Evolutionary conservation across 768 basidiomycete genomes (phyloP).

Genomic region (Gyrodon lividus): DNA sequence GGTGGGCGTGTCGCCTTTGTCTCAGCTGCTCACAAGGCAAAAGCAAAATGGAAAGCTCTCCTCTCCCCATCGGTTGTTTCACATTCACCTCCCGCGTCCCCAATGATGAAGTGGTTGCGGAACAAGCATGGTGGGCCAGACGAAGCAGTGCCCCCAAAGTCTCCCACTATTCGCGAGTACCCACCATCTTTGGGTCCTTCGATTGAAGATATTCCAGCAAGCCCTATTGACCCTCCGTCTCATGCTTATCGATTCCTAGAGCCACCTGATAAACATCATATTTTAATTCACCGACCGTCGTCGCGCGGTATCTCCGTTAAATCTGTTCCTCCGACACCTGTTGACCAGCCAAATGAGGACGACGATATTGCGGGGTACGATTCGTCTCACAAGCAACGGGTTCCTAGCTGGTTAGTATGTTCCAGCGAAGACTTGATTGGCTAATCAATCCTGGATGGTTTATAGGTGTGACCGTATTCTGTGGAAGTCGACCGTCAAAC

Average conservation of each 20-base stretch:
- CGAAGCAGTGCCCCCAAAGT: conserved; percentile 11
- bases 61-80: conserved; percentile 36
- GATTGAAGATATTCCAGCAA: conserved; percentile 23
- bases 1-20: conserved; percentile 39
- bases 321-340: conserved; percentile 28
- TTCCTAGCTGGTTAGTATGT: conserved; percentile 72
- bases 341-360: conserved; percentile 39
- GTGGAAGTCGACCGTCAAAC: conserved; percentile 70
- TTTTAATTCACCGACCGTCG: conserved; percentile 23
- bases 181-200: conserved; percentile 26
- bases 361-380: conserved; percentile 73
- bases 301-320: conserved; percentile 31
- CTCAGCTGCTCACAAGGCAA: conserved; percentile 51
- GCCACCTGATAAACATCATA: conserved; percentile 18
- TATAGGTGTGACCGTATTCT: conserved; percentile 81
- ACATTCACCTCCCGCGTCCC: conserved; percentile 27
- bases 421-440: not conserved
- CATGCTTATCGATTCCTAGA: conserved; percentile 15
- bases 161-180: conserved; percentile 25
- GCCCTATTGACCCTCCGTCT: conserved; percentile 16
- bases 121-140: conserved; percentile 22
- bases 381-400: conserved; percentile 76
- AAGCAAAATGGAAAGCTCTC: conserved; percentile 52
- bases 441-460: conserved; percentile 4
- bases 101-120: conserved; percentile 31